These are phyloP conservation scores for Vigna trinervia DNA, from an alignment of 306 rosid species.

Conservation along the genomic window DNA sequence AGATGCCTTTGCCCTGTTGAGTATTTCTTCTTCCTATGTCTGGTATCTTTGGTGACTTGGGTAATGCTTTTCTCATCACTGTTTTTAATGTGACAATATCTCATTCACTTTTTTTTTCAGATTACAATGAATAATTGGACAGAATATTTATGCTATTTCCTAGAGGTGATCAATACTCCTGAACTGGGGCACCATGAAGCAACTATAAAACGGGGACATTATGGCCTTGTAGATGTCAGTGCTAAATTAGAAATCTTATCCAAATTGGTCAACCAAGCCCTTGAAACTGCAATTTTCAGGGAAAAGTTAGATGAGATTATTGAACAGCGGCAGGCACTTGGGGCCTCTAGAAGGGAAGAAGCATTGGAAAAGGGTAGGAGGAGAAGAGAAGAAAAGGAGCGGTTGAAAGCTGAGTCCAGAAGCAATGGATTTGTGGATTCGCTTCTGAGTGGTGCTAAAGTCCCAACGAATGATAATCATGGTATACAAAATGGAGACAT, in stretches of 20 bases:
- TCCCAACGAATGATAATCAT: slow-evolving; percentile 49
- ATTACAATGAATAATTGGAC: slow-evolving; percentile 83
- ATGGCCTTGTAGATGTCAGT: slow-evolving; percentile 78
- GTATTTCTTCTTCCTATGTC: background rate
- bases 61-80: background rate
- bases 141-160: slow-evolving; percentile 74
- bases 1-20: slow-evolving; percentile 20
- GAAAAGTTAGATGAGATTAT: slow-evolving; percentile 73
- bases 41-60: slow-evolving; percentile 13
- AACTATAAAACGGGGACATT: slow-evolving; percentile 85
- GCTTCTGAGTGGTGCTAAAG: slow-evolving; percentile 37
- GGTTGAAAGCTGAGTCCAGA: slow-evolving; percentile 57
- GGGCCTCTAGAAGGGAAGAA: slow-evolving; percentile 84
- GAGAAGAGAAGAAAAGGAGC: slow-evolving; percentile 75
- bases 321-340: slow-evolving; percentile 83
- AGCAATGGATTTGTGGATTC: slow-evolving; percentile 52
- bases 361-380: slow-evolving; percentile 63
- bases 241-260: slow-evolving; percentile 68
- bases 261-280: slow-evolving; percentile 70
- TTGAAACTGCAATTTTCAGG: slow-evolving; percentile 67
- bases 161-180: slow-evolving; percentile 78
- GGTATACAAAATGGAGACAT: slow-evolving; percentile 50
- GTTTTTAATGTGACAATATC: slow-evolving; percentile 33
- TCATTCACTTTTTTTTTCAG: slow-evolving; percentile 61
- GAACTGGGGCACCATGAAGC: slow-evolving; percentile 56